These are phyloP conservation scores for Blastobotrys muscicola DNA, from an alignment of 805 yeast species.

Conservation along the genomic window DNA sequence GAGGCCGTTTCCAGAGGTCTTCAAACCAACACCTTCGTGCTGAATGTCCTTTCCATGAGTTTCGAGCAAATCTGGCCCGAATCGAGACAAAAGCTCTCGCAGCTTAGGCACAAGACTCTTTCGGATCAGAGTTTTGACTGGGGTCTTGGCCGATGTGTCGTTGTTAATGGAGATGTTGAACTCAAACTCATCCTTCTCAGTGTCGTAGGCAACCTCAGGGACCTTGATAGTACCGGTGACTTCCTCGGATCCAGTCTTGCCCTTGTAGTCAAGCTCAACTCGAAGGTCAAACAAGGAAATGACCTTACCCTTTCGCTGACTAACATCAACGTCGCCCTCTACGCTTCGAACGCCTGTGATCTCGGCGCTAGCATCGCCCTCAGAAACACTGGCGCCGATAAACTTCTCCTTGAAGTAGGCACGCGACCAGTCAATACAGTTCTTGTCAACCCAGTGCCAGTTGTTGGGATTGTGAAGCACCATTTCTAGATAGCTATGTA, in stretches of 20 bases:
- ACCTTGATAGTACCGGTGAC: constrained; percentile 66
- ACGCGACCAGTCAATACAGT: constrained; percentile 87
- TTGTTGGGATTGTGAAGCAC: constrained; percentile 95
- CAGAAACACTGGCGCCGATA: constrained; percentile 38
- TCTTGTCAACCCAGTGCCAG: constrained; percentile 99
- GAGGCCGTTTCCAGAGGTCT: constrained; percentile 5
- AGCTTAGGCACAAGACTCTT: constrained; percentile 58
- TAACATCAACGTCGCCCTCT: constrained; percentile 95
- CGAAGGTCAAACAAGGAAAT: constrained; percentile 82
- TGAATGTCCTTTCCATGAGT: constrained; percentile 83
- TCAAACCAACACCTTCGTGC: constrained; percentile 41
- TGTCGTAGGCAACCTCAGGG: constrained; percentile 93
- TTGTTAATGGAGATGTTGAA: constrained; percentile 62
- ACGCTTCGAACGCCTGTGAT: constrained; percentile 45
- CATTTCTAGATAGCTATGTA: constrained; percentile 36
- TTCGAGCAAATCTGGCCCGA: constrained; percentile 68
- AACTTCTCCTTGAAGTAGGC: constrained; percentile 60
- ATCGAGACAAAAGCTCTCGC: constrained; percentile 47
- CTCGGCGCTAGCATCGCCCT: constrained; percentile 23
- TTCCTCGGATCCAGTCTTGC: constrained; percentile 32
- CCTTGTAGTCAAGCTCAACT: constrained; percentile 49
- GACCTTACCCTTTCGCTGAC: constrained; percentile 94
- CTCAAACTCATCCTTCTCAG: constrained; percentile 76
- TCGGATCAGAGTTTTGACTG: constrained; percentile 45
- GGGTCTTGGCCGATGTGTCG: constrained; percentile 36